Base-by-base conservation (phyloP, 2,329 filamentous ascomycete species). In the Diaporthe sp. region DNA sequence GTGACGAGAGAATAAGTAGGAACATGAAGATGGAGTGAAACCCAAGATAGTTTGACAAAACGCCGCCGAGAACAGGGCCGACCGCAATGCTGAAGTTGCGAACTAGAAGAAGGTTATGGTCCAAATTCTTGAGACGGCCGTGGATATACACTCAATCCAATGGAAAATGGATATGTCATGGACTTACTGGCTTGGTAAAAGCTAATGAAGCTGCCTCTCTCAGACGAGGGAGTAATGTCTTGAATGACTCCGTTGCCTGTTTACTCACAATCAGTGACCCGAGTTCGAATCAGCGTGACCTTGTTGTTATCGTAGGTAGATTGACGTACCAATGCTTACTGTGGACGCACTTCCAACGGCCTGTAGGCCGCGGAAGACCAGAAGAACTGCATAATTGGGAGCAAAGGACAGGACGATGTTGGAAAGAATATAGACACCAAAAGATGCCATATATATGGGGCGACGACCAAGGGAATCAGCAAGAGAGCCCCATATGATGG, bases 281-380 rank as follows among this genome's bases (percentile, higher is more conserved):
- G 10, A 37, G 35, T 5, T 37, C 35, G 10, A 37, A 37, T 37
- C n/a, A n/a, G n/a, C n/a, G 35, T 37, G 35, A 37, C 35, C 10
- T 37, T 37, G 4, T 44, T 2, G 4, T 19, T 44, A 4, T 44
- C 39, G 39, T 15, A 5, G 7, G 6, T 0, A 15, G 10, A 15
- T 35, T 32, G 13, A 72, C 79, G 69, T 81, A 82, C 86, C 86
- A 53, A 88, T 84, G 55, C 85, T 85, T 3, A 87, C 85, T 1
- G 85, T 87, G 1, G 85, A 85, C 2, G 86, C 84, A 75, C 85
- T 86, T 3, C 87, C 87, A 1, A 84, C 84, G 13, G 85, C 84
- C 78, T 89, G 88, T 10, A 89, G 61, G 1, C 82, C 85, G 56
- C 88, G 81, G 32, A 89, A 83, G 4, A 85, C 77, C 73, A 89